A percentile compares a stretch with the other conserved stretches of the same genome.
phyloP scores from a whole-genome alignment of 2,329 filamentous ascomycete genomes.

The Aspergillus arachidicola region DNA sequence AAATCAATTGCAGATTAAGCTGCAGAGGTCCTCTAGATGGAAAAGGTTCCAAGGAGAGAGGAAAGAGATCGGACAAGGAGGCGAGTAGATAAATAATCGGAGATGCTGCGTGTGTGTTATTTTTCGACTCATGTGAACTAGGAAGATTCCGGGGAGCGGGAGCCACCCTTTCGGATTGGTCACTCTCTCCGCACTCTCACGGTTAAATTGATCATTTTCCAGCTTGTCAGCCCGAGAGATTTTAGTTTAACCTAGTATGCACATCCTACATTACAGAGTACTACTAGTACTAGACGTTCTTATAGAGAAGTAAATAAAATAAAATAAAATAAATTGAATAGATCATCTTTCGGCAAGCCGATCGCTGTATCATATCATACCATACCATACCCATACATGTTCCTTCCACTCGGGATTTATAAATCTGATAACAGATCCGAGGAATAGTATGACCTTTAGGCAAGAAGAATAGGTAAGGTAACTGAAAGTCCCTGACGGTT shows the following conservation, averaged over 20 bases:
- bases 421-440: slow-evolving; percentile 3
- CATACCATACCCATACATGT: background rate
- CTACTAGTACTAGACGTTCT: too few species aligned
- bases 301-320: too few species aligned
- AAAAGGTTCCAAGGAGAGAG: slow-evolving; percentile 8
- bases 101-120: slow-evolving; percentile 22
- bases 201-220: slow-evolving; percentile 1
- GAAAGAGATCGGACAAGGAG: slow-evolving; percentile 12
- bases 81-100: slow-evolving; percentile 14
- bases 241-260: background rate
- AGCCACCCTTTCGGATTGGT: slow-evolving; percentile 13
- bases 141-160: slow-evolving; percentile 22
- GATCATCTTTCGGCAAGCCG: background rate
- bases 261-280: too few species aligned
- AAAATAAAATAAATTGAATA: too few species aligned
- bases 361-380: background rate
- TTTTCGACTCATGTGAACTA: slow-evolving; percentile 28
- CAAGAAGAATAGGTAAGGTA: background rate
- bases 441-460: background rate
- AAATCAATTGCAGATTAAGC: background rate
- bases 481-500: background rate
- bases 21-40: background rate
- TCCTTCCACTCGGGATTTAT: background rate
- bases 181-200: slow-evolving; percentile 14
- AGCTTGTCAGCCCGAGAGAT: background rate